Evolutionary conservation across 345 rosid species (phyloP), one percentile per base, ranked within the genome.

Genomic region (Citrus inodora): DNA sequence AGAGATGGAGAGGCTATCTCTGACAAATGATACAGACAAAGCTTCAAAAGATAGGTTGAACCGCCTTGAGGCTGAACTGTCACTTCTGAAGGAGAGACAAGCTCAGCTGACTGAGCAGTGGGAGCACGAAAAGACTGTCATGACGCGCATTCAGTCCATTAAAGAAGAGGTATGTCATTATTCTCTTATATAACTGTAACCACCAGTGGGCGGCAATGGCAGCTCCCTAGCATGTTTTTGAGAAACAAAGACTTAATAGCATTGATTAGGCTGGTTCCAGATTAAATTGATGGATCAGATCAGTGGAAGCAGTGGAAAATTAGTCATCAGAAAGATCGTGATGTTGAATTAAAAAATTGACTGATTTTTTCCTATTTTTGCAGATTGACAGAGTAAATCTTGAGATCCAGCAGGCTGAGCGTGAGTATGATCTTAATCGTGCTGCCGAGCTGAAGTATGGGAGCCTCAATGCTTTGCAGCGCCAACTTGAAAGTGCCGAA

Each of bases 91-190:
- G 88, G 88, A 86, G 85, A 94, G 84, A 85, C 99, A 97, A 83
- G 88, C 91, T 71, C 91, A 90, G 83, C 77, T 94, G 86, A 93
- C 98, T 0, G 91, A 92, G 81, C 98, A 94, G 76, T 97, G 99
- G 99, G 99, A 97, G 88, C 99, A 97, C 38, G 99, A 97, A 86
- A 92, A 92, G 86, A 85, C 94, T 70, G 99, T 97, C 71, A 97
- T 97, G 99, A 91, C 92, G 8, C 97, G 90, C 71, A 89, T 97
- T 73, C 98, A 94, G 79, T 94, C 98, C 27, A 92, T 97, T 66
- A 97, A 97, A 81, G 99, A 97, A 82, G 99, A 94, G 93, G 97
- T 89, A 84, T 27, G 58, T 76, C 51, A 1, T 14, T 73, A 24
- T 55, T 71, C 24, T 62, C 70, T 24, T 21, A 10, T 21, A 10